phyloP scores from a whole-genome alignment of 768 basidiomycete genomes.

The Russula earlei region DNA sequence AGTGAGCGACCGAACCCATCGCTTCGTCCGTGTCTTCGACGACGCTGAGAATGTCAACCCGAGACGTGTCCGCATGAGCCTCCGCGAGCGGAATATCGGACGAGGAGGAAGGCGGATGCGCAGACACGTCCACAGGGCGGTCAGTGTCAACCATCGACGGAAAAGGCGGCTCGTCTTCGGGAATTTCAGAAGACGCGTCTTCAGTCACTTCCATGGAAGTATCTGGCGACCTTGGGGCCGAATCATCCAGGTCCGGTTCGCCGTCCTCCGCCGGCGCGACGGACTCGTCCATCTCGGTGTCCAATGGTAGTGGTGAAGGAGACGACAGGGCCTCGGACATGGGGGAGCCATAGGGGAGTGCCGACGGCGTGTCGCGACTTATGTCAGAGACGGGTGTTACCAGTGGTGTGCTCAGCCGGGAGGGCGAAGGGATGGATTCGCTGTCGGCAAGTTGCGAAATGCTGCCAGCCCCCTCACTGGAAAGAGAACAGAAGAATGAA shows the following conservation, averaged over 20 bases:
- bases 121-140: neutral
- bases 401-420: conserved; percentile 3
- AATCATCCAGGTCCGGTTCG: neutral
- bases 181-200: conserved; percentile 1
- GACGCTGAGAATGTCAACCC: neutral
- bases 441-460: conserved; percentile 22
- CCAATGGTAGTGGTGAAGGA: conserved; percentile 10
- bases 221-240: conserved; percentile 4
- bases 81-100: neutral
- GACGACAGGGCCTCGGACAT: conserved; percentile 21
- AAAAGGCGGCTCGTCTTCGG: neutral
- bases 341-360: conserved; percentile 18
- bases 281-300: neutral
- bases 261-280: neutral
- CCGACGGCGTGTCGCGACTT: neutral
- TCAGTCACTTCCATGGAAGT: conserved; percentile 4
- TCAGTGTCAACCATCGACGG: neutral
- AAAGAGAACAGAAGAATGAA: conserved; percentile 6
- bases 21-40: neutral
- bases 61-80: neutral
- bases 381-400: conserved; percentile 5
- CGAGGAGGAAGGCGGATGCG: neutral
- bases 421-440: conserved; percentile 20
- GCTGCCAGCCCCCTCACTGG: conserved; percentile 30
- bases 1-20: neutral